Conservation (phyloP, 371 early-diverging fungal species). For the Mortierella sp. region DNA sequence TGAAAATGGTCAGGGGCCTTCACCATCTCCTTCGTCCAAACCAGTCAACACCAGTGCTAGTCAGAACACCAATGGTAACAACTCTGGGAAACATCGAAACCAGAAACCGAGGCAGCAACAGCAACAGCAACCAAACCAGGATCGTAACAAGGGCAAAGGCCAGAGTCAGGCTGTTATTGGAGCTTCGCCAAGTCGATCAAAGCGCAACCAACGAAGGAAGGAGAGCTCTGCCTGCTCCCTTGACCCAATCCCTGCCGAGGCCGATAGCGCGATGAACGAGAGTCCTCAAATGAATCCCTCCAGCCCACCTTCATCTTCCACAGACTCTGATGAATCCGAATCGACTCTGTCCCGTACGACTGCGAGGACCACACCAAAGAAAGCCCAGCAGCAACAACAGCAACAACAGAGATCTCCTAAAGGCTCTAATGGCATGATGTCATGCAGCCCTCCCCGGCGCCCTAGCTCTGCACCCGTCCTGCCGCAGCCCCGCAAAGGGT, state of each 20-base stretch:
- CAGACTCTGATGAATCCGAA: conserved; percentile 39
- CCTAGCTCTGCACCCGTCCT: conserved; percentile 36
- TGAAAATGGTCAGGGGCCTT: background rate
- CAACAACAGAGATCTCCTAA: conserved; percentile 11
- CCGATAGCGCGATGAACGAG: conserved; percentile 9
- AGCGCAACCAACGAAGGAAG: conserved; percentile 32
- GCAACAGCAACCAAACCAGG: conserved; percentile 4
- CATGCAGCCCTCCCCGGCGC: conserved; percentile 26
- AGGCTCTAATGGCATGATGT: conserved; percentile 9
- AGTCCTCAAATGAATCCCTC: conserved; percentile 37
- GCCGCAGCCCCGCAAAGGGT: conserved; percentile 37
- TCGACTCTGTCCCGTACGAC: conserved; percentile 10
- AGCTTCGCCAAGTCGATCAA: too few relatives aligned
- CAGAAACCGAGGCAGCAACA: conserved; percentile 18
- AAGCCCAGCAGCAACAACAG: conserved; percentile 9
- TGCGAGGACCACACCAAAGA: conserved; percentile 1
- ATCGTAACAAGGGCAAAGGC: conserved; percentile 14
- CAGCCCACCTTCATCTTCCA: conserved; percentile 27
- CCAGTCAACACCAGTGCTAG: background rate
- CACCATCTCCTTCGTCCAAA: background rate
- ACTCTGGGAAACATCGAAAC: conserved; percentile 3
- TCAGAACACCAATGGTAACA: background rate
- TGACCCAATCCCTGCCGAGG: conserved; percentile 10
- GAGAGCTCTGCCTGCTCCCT: conserved; percentile 18
- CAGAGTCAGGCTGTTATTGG: background rate